Evolutionary conservation across 2,329 filamentous ascomycete species (phyloP).

Genomic region (Alternaria ventricosa): DNA sequence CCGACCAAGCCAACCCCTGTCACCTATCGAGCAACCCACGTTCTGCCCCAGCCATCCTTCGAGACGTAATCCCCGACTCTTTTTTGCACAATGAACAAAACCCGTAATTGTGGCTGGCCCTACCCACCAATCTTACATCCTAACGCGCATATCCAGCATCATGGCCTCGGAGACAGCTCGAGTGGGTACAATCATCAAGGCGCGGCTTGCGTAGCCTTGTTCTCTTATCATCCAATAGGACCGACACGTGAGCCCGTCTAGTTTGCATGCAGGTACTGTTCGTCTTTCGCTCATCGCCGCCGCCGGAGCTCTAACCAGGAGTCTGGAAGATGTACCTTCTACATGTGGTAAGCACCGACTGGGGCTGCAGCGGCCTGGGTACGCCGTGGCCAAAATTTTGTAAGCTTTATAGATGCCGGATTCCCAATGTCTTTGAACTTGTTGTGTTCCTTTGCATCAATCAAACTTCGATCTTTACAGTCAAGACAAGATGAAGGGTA

Average conservation of each 20-base stretch:
- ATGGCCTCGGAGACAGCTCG: constrained; percentile 21
- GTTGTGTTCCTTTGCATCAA: constrained; percentile 1
- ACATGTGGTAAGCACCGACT: constrained; percentile 36
- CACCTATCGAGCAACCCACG: constrained; percentile 22
- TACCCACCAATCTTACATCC: background rate
- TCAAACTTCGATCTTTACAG: background rate
- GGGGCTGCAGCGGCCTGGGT: background rate
- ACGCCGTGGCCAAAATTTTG: constrained; percentile 12
- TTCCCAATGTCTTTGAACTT: background rate
- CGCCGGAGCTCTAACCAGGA: constrained; percentile 10
- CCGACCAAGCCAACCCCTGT: background rate
- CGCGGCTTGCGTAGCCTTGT: constrained; percentile 30
- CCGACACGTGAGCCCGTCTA: constrained; percentile 36
- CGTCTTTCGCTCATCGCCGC: constrained; percentile 28
- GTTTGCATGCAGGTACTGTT: constrained; percentile 38
- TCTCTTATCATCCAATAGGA: constrained; percentile 37
- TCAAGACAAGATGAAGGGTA: constrained; percentile 29
- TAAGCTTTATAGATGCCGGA: constrained; percentile 3
- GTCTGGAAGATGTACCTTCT: constrained; percentile 35
- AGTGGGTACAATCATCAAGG: constrained; percentile 21
- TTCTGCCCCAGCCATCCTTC: background rate
- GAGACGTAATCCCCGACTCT: background rate
- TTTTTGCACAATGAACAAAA: background rate
- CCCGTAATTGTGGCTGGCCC: background rate
- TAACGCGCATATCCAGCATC: constrained; percentile 1